These are phyloP conservation scores for Nicotiana benthamiana DNA, from an alignment of 257 asterid genomes.

Conservation along the genomic window DNA sequence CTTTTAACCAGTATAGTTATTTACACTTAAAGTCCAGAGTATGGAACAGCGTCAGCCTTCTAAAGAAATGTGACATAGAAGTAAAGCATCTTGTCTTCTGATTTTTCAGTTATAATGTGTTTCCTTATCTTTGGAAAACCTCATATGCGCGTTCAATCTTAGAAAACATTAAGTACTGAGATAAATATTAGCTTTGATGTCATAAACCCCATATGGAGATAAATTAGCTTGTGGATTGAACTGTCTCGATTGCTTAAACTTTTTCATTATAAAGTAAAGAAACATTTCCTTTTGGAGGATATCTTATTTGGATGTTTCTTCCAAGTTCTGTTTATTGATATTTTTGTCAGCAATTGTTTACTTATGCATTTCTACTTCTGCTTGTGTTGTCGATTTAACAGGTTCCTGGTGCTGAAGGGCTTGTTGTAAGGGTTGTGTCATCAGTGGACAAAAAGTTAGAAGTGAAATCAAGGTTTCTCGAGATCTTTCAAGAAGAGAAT, in stretches of 20 bases:
- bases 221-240: background rate
- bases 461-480: slow-evolving; percentile 88
- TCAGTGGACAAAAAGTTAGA: slow-evolving; percentile 97
- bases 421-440: slow-evolving; percentile 91
- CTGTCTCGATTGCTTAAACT: background rate
- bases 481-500: slow-evolving; percentile 79
- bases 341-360: background rate
- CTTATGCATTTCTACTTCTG: background rate
- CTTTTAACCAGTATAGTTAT: background rate
- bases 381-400: slow-evolving; percentile 12
- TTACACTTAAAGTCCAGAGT: background rate
- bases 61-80: background rate
- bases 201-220: background rate
- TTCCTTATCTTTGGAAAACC: too few relatives aligned
- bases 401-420: slow-evolving; percentile 97
- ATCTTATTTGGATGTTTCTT: background rate
- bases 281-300: background rate
- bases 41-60: background rate
- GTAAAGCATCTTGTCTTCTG: background rate
- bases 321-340: background rate
- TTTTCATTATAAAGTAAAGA: background rate
- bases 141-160: too few relatives aligned
- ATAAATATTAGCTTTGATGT: background rate
- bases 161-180: too few relatives aligned
- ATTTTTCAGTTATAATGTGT: background rate